These are phyloP conservation scores for Neoboletus magnificus DNA, from an alignment of 768 basidiomycete species.

Conservation along the genomic window DNA sequence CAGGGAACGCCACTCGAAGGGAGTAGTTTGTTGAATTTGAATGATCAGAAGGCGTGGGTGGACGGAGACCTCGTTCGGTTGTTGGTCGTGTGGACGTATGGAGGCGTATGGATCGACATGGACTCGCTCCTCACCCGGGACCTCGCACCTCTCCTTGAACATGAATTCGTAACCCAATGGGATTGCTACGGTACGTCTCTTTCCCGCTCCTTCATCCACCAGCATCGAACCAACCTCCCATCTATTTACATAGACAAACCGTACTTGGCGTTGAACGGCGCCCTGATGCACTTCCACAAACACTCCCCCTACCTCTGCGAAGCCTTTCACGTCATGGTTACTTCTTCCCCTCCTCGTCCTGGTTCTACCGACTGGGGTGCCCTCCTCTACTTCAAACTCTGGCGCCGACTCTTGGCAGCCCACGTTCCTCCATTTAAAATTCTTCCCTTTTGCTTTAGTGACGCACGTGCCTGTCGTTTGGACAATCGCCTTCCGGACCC, in stretches of 20 bases:
- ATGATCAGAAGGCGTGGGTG: conserved; percentile 85
- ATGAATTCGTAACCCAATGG: conserved; percentile 98
- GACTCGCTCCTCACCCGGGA: conserved; percentile 90
- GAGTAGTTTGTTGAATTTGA: conserved; percentile 52
- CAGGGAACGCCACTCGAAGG: conserved; percentile 75
- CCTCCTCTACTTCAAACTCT: conserved; percentile 86
- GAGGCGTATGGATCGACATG: conserved; percentile 98
- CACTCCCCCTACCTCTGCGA: conserved; percentile 97
- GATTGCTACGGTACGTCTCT: conserved; percentile 84
- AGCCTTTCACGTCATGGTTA: conserved; percentile 87
- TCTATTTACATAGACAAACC: conserved; percentile 54
- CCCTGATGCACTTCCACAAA: conserved; percentile 87
- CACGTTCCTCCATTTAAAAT: conserved; percentile 83
- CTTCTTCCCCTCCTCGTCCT: conserved; percentile 64
- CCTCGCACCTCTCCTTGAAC: conserved; percentile 80
- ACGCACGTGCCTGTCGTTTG: conserved; percentile 85
- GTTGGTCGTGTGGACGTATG: conserved; percentile 83
- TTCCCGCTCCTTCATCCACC: too few species aligned
- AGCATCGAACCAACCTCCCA: background rate
- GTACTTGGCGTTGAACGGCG: conserved; percentile 83
- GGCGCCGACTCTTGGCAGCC: conserved; percentile 73
- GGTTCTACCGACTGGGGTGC: conserved; percentile 94
- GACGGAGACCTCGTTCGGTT: conserved; percentile 92
- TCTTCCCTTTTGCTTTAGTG: conserved; percentile 93
- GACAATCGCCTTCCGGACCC: conserved; percentile 95